Evolutionary conservation across 371 early-diverging fungal species (phyloP).

Genomic region (Rhizopus arrhizus): DNA sequence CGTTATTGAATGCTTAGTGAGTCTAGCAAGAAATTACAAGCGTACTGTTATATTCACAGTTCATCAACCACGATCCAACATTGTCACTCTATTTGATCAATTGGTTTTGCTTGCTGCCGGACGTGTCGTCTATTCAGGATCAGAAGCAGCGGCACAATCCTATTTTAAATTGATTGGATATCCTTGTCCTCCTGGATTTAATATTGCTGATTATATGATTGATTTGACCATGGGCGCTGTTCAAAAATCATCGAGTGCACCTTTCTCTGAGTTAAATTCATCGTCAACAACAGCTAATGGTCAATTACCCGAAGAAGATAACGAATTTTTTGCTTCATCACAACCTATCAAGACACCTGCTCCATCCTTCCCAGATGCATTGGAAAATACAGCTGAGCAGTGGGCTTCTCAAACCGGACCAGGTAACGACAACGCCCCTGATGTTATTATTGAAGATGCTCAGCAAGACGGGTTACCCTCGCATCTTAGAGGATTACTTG

Average conservation of each 20-base stretch:
- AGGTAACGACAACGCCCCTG: constrained; percentile 9
- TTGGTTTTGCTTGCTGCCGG: constrained; percentile 87
- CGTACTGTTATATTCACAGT: constrained; percentile 93
- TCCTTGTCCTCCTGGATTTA: constrained; percentile 87
- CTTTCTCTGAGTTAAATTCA: background rate
- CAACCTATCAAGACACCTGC: constrained; percentile 1
- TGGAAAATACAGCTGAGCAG: constrained; percentile 47
- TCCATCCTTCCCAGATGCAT: constrained; percentile 21
- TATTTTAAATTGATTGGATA: constrained; percentile 75
- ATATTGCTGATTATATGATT: constrained; percentile 89
- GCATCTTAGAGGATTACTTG: constrained; percentile 50
- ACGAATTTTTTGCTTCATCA: constrained; percentile 15
- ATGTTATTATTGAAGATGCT: constrained; percentile 32
- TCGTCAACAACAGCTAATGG: background rate
- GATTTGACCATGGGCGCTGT: constrained; percentile 74
- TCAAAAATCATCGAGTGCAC: constrained; percentile 26
- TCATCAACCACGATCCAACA: constrained; percentile 95
- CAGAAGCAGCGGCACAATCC: constrained; percentile 46
- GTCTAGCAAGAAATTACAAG: constrained; percentile 77
- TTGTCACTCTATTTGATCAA: constrained; percentile 87
- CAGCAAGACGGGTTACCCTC: constrained; percentile 36
- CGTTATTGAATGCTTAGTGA: constrained; percentile 83
- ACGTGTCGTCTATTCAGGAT: constrained; percentile 80
- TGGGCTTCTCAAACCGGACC: constrained; percentile 45
- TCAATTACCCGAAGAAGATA: background rate